Conservation (phyloP, 495 filamentous ascomycete genomes). For the Penicillium canescens region DNA sequence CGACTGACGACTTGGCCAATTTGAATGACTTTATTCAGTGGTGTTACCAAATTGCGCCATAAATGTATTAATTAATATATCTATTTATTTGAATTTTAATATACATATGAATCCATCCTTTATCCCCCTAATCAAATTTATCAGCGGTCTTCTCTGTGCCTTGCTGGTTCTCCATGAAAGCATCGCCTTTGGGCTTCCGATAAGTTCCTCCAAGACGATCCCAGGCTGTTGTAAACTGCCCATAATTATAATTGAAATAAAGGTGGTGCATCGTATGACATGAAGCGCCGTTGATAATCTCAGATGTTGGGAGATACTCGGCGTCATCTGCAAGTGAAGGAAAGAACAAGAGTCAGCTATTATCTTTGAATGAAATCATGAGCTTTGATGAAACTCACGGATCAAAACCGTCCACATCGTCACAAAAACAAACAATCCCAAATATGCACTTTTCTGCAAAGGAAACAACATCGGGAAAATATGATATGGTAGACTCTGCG, state of each 20-base stretch:
- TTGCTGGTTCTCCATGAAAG: constrained; percentile 14
- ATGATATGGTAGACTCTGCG: constrained; percentile 91
- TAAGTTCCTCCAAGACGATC: constrained; percentile 87
- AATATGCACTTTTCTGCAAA: constrained; percentile 83
- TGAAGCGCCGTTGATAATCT: constrained; percentile 86
- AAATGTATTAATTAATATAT: constrained; percentile 5
- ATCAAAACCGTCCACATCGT: constrained; percentile 97
- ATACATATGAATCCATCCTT: not conserved
- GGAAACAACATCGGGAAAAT: constrained; percentile 89
- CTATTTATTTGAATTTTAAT: not conserved
- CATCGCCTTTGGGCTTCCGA: constrained; percentile 57
- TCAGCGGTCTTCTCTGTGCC: not conserved
- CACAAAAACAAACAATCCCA: constrained; percentile 82
- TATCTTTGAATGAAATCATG: no score
- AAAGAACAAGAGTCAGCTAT: not conserved
- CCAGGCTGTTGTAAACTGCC: constrained; percentile 93
- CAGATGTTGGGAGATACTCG: constrained; percentile 80
- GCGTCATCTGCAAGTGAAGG: constrained; percentile 63
- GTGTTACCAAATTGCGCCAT: constrained; percentile 15
- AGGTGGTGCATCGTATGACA: constrained; percentile 95
- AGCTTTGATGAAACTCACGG: constrained; percentile 37
- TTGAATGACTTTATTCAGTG: constrained; percentile 41
- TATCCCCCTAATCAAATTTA: constrained; percentile 1
- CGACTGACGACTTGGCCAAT: constrained; percentile 39
- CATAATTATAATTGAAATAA: constrained; percentile 98